Conservation (phyloP, 192 early-diverging fungal species). For the Pilobolus umbonatus region DNA sequence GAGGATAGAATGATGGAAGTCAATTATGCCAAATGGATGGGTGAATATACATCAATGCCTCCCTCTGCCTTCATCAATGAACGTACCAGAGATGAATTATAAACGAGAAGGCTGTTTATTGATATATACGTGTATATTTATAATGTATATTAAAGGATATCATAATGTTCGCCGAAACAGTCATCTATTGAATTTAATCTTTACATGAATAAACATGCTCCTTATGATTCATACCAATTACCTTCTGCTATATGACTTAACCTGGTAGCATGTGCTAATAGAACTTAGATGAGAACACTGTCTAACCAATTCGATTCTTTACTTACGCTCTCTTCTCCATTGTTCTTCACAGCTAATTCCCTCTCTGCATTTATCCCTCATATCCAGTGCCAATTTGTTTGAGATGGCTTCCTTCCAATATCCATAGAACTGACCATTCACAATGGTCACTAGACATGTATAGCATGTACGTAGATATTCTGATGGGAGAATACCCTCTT, state of each 20-base stretch:
- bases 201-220: no score
- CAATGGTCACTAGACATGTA: slow-evolving; percentile 5
- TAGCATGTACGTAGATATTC: slow-evolving; percentile 8
- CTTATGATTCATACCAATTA: no score
- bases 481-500: background rate
- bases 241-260: no score
- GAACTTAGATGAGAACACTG: no score
- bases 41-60: background rate
- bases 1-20: slow-evolving; percentile 6
- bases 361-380: background rate
- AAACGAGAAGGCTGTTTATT: no score
- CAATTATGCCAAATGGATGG: slow-evolving; percentile 9
- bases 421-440: slow-evolving; percentile 14
- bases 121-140: no score
- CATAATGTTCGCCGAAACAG: no score
- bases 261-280: no score
- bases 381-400: background rate
- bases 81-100: slow-evolving; percentile 13
- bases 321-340: background rate
- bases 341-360: background rate
- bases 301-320: no score
- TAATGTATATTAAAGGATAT: no score
- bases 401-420: background rate
- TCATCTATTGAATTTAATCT: no score
- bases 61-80: background rate